Base-by-base conservation (phyloP, 2,329 filamentous ascomycete genomes). In the Aureobasidium musti region DNA sequence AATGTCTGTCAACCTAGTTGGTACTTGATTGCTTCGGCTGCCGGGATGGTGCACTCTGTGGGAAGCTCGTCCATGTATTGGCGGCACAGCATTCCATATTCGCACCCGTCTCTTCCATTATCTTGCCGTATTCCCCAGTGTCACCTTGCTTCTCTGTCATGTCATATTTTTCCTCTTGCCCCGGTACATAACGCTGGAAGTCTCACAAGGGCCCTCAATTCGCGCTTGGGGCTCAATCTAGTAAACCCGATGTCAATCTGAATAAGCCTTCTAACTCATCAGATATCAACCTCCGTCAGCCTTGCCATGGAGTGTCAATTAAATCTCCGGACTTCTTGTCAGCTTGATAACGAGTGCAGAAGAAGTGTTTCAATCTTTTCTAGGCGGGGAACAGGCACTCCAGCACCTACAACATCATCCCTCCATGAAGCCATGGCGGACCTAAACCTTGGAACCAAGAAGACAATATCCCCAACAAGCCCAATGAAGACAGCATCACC, bases 321-420 rank as follows among this genome's bases (percentile, higher is more conserved):
- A 21, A 41, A 45, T 21, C 13, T 26, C 17, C 26, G 26, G 19
- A 13, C 37, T 28, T 28, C 49, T 13, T 21, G 37, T 43, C 63
- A 57, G 14, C 30, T 47, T 23, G 50, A 60, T 17, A 17, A 33
- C 23, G 39, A 66, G 4, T 41, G 53, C 26, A 68, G 74, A 65
- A 70, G 75, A 50, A 76, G 72, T 68, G 71, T 73, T 28, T 77
- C 75, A 7, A 77, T 78, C 69, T 78, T 78, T 68, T 77, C 74
- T 56, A 68, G 75, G n/a, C 71, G 71, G 67, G 75, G 75, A 26
- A 70, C 71, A 41, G 69, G 72, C 21, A 70, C 72, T 19, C 71
- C 73, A 2, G 70, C 72, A 39, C 68, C 70, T 7, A 71, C 57
- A 26, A 63, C 69, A 28, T 57, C 67, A 2, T 71, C 69, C 41